Percentiles rank a stretch among this genome's conserved stretches.
These are phyloP conservation scores for Suillus americanus DNA, from an alignment of 768 basidiomycete genomes.

Conservation along the genomic window DNA sequence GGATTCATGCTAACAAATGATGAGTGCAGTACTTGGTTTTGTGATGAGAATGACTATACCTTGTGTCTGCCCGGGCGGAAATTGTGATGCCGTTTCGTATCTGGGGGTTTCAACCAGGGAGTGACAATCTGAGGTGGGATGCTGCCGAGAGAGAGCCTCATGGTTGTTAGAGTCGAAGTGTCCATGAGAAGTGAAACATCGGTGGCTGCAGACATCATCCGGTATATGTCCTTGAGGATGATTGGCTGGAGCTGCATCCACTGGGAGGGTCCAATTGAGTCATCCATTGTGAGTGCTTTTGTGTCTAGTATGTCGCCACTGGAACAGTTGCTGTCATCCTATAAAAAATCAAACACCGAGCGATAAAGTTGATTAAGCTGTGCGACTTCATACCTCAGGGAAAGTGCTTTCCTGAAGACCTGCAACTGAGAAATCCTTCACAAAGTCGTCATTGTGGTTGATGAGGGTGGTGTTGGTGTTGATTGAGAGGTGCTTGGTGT, in stretches of 20 bases:
- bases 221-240: not conserved
- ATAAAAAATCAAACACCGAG: not conserved
- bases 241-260: not conserved
- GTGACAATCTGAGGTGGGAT: not conserved
- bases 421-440: not conserved
- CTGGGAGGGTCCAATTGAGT: not conserved
- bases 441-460: not conserved
- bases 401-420: not conserved
- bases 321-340: not conserved
- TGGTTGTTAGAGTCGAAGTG: not conserved
- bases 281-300: not conserved
- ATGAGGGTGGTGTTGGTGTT: not conserved
- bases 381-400: not conserved
- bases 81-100: not conserved
- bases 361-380: not conserved
- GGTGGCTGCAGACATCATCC: not conserved
- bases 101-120: not conserved
- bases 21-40: not conserved
- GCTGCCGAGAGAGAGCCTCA: not conserved
- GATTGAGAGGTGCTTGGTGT: not conserved
- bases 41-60: not conserved
- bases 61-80: not conserved
- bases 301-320: not conserved
- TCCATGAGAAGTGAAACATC: not conserved
- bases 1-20: not conserved